A percentile compares a stretch with the other conserved stretches of the same genome.
phyloP scores from a whole-genome alignment of 148 eudicot species.

The Camellia lanceoleosa region DNA sequence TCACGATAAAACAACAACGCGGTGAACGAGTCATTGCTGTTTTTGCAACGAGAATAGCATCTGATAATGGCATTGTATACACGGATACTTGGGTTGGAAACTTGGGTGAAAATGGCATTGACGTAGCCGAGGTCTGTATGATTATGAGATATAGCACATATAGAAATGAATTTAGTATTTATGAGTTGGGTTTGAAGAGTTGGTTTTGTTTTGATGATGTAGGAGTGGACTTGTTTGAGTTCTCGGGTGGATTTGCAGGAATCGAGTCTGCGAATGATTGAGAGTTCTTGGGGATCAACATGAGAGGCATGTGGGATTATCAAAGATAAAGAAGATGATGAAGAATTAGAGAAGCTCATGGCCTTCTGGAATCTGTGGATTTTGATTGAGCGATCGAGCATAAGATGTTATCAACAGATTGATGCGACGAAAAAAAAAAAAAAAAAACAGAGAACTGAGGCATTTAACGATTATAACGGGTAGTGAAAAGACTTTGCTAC shows the following conservation, averaged over 20 bases:
- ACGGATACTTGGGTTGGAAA: conserved; percentile 17
- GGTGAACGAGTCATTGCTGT: background rate
- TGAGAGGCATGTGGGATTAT: background rate
- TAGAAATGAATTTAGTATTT: conserved; percentile 15
- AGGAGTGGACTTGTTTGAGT: conserved; percentile 31
- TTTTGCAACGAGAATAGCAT: conserved; percentile 18
- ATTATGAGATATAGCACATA: conserved; percentile 5
- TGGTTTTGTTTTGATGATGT: conserved; percentile 23
- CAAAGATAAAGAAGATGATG: background rate
- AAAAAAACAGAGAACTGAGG: background rate
- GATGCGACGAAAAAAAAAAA: background rate
- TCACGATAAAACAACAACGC: conserved; percentile 19
- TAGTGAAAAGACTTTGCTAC: too few relatives aligned
- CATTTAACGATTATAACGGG: background rate
- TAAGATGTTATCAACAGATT: background rate
- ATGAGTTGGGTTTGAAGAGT: conserved; percentile 22
- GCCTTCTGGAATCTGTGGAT: background rate
- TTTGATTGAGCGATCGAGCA: conserved; percentile 5
- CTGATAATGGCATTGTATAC: conserved; percentile 21
- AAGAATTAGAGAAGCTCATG: conserved; percentile 8
- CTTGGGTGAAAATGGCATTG: conserved; percentile 16
- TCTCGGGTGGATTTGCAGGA: conserved; percentile 27
- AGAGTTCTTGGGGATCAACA: background rate
- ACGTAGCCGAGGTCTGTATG: conserved; percentile 19
- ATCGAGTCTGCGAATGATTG: conserved; percentile 12